Base-by-base conservation (phyloP, 176 grass and related monocot genomes). In the Oryza meridionalis region DNA sequence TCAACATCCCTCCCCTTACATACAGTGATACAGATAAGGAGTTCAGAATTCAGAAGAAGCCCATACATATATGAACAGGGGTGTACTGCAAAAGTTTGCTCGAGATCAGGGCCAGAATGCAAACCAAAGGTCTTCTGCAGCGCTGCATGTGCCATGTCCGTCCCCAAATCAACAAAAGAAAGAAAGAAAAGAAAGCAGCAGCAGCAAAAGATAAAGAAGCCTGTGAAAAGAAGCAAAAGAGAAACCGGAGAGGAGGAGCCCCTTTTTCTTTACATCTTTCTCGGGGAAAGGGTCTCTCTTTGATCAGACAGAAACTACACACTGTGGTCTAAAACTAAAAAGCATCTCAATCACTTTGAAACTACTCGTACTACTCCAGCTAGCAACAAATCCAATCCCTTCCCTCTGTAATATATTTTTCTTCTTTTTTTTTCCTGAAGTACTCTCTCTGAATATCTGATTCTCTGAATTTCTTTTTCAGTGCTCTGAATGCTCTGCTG, bases 251-350 rank as follows among this genome's bases (percentile, higher is more conserved):
- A 62, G 58, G 58, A 62, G 58, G 29, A 31, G 29, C 29, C 80
- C 14, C 35, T 86, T 82, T 82, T 61, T 86, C 83, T 90, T 90
- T 86, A 90, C 88, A 86, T 78, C 79, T 86, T 90, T 76, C 70
- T 55, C 64, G 81, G 81, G 76, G 32, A 67, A 87, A 58, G 42
- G 69, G 73, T 67, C 10, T 64, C 84, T 84, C 58, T 61, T 61
- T 55, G 38, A 43, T 80, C 61, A 43, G 80, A 87, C 61, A 43
- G 69, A 87, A 87, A 78, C 84, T 87, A 84, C 80, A 80, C 89
- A 87, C 55, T 84, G 80, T 90, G 22, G 84, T 70, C 83, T 67
- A 22, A 77, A 88, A 25, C 8, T 31, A 71, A 77, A 40, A 73
- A 77, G 82, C 83, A 86, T 26, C 83, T 27, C 42, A 43, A 43